Conservation (phyloP, 768 basidiomycete species). For the Cystofilobasidium ferigula region DNA sequence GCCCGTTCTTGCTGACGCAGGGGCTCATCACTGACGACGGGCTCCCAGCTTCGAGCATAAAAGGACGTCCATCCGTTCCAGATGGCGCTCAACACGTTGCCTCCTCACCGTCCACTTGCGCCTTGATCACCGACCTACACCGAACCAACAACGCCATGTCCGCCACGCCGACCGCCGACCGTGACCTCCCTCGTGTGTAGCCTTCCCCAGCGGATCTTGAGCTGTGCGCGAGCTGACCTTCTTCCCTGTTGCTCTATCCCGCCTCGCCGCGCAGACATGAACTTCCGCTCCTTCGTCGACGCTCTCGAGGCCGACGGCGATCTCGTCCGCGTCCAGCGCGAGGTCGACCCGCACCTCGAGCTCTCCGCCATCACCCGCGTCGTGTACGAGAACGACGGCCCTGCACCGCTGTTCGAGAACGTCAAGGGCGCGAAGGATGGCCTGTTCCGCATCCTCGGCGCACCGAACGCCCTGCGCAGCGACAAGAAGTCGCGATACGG, state of each 20-base stretch:
- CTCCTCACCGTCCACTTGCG: too few species aligned
- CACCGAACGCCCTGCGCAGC: conserved; percentile 15
- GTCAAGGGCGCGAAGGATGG: conserved; percentile 15
- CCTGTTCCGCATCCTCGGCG: conserved; percentile 17
- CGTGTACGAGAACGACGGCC: conserved; percentile 14
- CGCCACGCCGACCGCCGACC: not conserved
- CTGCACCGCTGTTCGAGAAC: conserved; percentile 19
- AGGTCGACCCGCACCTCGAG: conserved; percentile 19
- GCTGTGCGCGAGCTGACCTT: too few species aligned
- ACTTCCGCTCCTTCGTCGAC: conserved; percentile 18
- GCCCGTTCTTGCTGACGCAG: too few species aligned
- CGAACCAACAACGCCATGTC: not conserved
- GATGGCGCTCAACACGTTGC: too few species aligned
- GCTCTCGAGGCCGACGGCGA: conserved; percentile 13
- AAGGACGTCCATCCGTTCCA: too few species aligned
- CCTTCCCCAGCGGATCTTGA: too few species aligned
- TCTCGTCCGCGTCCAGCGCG: conserved; percentile 6
- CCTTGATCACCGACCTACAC: not conserved
- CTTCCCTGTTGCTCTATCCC: not conserved
- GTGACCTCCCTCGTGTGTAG: conserved; percentile 16
- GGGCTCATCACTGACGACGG: too few species aligned
- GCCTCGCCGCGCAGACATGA: not conserved
- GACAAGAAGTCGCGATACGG: conserved; percentile 10
- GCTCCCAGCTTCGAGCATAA: too few species aligned
- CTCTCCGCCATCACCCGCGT: conserved; percentile 18